Evolutionary conservation across 352 stramenopile species (phyloP), one percentile per base, ranked within the genome.

Genomic region (Phytopythium oedochilum): DNA sequence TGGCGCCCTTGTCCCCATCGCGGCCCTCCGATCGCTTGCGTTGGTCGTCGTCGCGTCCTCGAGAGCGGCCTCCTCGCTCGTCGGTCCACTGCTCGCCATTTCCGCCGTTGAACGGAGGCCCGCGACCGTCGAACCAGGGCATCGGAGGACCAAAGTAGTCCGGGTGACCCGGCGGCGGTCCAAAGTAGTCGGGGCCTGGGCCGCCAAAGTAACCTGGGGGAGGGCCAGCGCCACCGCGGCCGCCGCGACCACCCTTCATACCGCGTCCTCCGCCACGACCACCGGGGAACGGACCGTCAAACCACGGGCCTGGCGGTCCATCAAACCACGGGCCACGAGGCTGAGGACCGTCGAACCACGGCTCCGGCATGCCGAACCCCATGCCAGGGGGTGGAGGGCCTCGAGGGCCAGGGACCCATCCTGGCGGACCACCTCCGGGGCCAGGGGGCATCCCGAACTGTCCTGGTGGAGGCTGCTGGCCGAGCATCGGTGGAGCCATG

Each of bases 261-360:
- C 57, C 61, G 23, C 70, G 55, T 26, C 57, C 67, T 32, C 61
- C 62, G 48, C 69, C 59, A 38, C 58, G 64, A 58, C 61, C 70
- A 34, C 77, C 76, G 34, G 81, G 81, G 32, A 86, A 88, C 29
- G 81, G 79, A 34, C 82, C 82, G 44, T 91, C 82, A 53, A 92
- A 94, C 84, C 84, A 94, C 23, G 83, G 84, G 1, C 67, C 73
- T 36, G 68, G 80, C 2, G 72, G 78, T 2, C 78, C 82, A 47
- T 94, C 78, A 60, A 89, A 94, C 81, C 81, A 91, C 22, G 74
- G 73, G 18, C 81, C 79, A 49, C 76, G 83, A 32, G 78, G 78
- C 15, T 71, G 77, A 53, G 73, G 76, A 12, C 79, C 84, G 67
- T 91, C 75, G 47, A 88, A 90, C 76, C 84, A 90, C 3, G 76